phyloP scores from a whole-genome alignment of 1,284 basidiomycete genomes.

The Wallemia mellicola region DNA sequence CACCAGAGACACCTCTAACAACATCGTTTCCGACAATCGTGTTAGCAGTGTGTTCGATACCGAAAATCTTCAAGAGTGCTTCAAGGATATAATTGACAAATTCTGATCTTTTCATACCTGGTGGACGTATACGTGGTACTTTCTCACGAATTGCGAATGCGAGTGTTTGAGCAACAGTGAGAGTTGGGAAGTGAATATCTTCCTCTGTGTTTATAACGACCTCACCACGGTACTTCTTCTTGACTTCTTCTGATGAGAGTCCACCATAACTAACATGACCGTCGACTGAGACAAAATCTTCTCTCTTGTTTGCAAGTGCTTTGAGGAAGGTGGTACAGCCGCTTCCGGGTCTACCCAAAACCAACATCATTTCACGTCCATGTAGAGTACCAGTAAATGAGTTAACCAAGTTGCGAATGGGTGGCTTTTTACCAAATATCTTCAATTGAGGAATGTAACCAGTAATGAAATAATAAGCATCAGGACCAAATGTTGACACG shows the following conservation, averaged over 20 bases:
- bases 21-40: slow-evolving; percentile 51
- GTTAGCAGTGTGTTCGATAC: slow-evolving; percentile 36
- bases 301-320: slow-evolving; percentile 24
- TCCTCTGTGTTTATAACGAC: slow-evolving; percentile 46
- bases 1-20: slow-evolving; percentile 46
- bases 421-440: neutral
- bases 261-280: slow-evolving; percentile 28
- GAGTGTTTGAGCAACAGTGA: slow-evolving; percentile 28
- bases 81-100: neutral
- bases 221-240: slow-evolving; percentile 31
- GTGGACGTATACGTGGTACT: slow-evolving; percentile 23
- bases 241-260: slow-evolving; percentile 22
- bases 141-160: slow-evolving; percentile 23
- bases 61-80: slow-evolving; percentile 34
- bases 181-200: slow-evolving; percentile 31
- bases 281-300: slow-evolving; percentile 18
- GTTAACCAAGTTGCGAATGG: slow-evolving; percentile 6
- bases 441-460: neutral
- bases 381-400: slow-evolving; percentile 15
- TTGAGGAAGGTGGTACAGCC: slow-evolving; percentile 29
- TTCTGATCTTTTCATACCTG: slow-evolving; percentile 12
- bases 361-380: slow-evolving; percentile 24
- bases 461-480: neutral
- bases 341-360: slow-evolving; percentile 31
- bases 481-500: neutral